These are phyloP conservation scores for Jackrogersella minutella DNA, from an alignment of 495 filamentous ascomycete genomes.

Conservation along the genomic window DNA sequence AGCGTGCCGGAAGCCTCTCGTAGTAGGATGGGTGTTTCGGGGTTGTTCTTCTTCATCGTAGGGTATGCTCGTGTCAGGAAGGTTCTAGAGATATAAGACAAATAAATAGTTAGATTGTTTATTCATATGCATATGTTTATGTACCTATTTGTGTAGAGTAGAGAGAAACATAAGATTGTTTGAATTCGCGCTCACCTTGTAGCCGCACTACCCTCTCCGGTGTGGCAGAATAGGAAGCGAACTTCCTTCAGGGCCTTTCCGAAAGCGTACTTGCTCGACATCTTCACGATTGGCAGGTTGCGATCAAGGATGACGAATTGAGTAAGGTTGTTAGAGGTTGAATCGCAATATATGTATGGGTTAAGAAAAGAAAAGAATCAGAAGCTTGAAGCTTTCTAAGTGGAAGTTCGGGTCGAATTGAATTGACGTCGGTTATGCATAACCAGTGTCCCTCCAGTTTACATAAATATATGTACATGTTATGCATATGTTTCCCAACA, in stretches of 20 bases:
- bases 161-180: no score
- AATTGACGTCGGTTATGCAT: conserved; percentile 33
- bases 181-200: conserved; percentile 68
- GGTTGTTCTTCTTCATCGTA: conserved; percentile 99
- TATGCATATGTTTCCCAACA: not conserved
- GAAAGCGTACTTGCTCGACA: conserved; percentile 95
- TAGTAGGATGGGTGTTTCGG: conserved; percentile 90
- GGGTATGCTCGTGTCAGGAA: conserved; percentile 94
- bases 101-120: no score
- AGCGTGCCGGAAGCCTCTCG: conserved; percentile 84
- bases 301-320: conserved; percentile 14
- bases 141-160: no score
- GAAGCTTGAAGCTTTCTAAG: not conserved
- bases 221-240: conserved; percentile 96
- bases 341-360: not conserved
- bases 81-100: conserved; percentile 71
- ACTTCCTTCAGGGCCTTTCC: conserved; percentile 89
- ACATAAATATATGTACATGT: not conserved
- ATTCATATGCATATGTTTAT: no score
- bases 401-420: not conserved
- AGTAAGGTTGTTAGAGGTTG: conserved; percentile 6
- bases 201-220: conserved; percentile 83
- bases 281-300: conserved; percentile 53
- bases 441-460: conserved; percentile 1
- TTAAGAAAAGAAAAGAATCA: no score